Base-by-base conservation (phyloP, 1,284 basidiomycete genomes). In the Ceratobasidium papillatum region DNA sequence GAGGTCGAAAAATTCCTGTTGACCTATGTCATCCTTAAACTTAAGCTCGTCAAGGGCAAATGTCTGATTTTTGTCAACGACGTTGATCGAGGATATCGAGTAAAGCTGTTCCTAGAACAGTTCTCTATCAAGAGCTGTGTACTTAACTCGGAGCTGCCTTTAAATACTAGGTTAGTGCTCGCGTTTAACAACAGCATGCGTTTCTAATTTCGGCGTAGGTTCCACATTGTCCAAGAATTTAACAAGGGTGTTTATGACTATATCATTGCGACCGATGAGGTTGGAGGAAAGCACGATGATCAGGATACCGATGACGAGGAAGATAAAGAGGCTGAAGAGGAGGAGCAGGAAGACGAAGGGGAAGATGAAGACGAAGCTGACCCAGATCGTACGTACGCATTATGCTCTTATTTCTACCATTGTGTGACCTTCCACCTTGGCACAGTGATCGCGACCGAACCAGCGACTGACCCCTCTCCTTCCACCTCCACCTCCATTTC, bases 181-280 rank as follows among this genome's bases (percentile, higher is more conserved):
- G 17, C 36, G 58, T 51, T 30, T 22, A 62, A 25, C 1, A 41
- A 56, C 22, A 63, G 43, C 36, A 14, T 59, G 79, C 59, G 78
- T 63, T 64, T 27, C 49, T 43, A 47, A 65, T 59, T 32, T n/a
- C 17, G 3, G 43, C 38, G 5, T 75, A 94, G 94, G 82, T 99
- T 97, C 80, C 98, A 99, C 81, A 93, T 94, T 4, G 97, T 99
- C 1, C 96, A 99, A 80, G 97, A 99, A 83, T 99, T 99, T 82
- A 99, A 99, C 84, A 95, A 96, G 79, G 98, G 98, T 7, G 94
- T 97, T 12, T 99, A 99, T 80, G 96, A 99, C 81, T 99, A 99
- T 81, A 96, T 99, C 76, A 98, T 99, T 75, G 98, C 98, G 0
- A 98, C 96, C 1, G 98, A 99, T 81, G 98, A 99, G 83, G 89